Percentiles rank a stretch among this genome's conserved stretches.
phyloP scores from a whole-genome alignment of 306 rosid genomes.

The Cucumis sativus region DNA sequence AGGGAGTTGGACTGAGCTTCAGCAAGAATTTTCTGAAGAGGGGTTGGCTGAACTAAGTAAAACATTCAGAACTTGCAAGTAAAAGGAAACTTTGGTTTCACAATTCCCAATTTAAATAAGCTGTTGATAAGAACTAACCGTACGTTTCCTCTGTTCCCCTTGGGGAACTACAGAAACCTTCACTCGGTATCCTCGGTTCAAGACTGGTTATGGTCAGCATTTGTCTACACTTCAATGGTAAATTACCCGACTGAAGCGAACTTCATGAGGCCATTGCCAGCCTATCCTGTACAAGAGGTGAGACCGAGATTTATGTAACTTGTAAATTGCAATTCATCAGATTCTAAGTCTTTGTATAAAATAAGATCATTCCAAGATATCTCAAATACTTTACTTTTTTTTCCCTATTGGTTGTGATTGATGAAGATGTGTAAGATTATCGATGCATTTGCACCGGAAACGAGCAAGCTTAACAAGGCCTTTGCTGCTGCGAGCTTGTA shows the following conservation, averaged over 20 bases:
- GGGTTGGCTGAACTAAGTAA: constrained; percentile 7
- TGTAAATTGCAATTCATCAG: neutral
- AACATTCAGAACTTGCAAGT: constrained; percentile 9
- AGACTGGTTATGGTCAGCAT: constrained; percentile 10
- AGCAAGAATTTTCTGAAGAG: neutral
- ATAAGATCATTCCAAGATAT: neutral
- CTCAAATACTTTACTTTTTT: neutral
- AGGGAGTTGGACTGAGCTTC: constrained; percentile 10
- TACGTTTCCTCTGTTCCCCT: neutral
- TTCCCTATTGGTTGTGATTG: neutral
- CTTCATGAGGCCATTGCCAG: constrained; percentile 10
- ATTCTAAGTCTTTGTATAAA: neutral
- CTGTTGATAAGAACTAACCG: neutral
- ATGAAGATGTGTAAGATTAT: constrained; percentile 8
- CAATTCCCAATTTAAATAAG: neutral
- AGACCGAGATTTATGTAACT: neutral
- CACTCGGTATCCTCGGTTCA: neutral
- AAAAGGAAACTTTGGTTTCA: neutral
- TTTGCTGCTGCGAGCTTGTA: constrained; percentile 9
- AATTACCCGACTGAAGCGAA: constrained; percentile 3
- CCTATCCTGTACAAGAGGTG: constrained; percentile 9
- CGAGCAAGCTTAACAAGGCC: constrained; percentile 1
- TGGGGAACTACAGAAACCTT: neutral
- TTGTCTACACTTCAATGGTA: constrained; percentile 9
- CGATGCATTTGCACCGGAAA: neutral